Conservation (phyloP, 495 filamentous ascomycete genomes). For the Pseudevernia furfuracea region DNA sequence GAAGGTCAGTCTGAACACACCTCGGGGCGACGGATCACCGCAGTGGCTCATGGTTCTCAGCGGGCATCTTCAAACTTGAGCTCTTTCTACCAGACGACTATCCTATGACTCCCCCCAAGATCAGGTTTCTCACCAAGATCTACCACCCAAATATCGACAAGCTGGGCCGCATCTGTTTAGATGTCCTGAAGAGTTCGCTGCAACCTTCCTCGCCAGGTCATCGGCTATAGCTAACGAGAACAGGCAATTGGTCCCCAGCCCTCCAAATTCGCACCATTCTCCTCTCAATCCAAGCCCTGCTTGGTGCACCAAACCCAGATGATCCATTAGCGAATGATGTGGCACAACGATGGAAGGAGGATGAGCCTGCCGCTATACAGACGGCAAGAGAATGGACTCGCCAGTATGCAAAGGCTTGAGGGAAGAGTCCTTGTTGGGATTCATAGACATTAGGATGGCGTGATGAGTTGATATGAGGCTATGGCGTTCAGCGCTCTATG, state of each 20-base stretch:
- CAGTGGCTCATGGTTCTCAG: slow-evolving; percentile 39
- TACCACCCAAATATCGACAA: slow-evolving; percentile 99
- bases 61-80: slow-evolving; percentile 93
- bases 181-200: slow-evolving; percentile 86
- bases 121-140: slow-evolving; percentile 97
- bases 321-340: slow-evolving; percentile 96
- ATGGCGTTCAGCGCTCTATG: slow-evolving; percentile 5
- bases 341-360: slow-evolving; percentile 95
- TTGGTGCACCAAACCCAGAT: slow-evolving; percentile 95
- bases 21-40: no score
- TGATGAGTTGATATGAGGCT: slow-evolving; percentile 7
- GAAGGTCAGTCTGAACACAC: slow-evolving; percentile 52
- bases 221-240: slow-evolving; percentile 15
- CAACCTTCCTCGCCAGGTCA: slow-evolving; percentile 9
- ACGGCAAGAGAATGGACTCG: slow-evolving; percentile 85
- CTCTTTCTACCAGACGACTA: slow-evolving; percentile 99
- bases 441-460: slow-evolving; percentile 1
- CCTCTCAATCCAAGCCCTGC: slow-evolving; percentile 90
- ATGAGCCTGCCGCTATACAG: slow-evolving; percentile 82
- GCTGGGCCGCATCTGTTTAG: slow-evolving; percentile 90
- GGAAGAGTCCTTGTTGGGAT: not conserved
- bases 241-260: slow-evolving; percentile 98
- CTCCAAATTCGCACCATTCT: slow-evolving; percentile 97
- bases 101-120: slow-evolving; percentile 97
- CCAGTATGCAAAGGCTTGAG: slow-evolving; percentile 59